Conservation (phyloP, 371 early-diverging fungal species). For the Polyrhizophydium stewartii region DNA sequence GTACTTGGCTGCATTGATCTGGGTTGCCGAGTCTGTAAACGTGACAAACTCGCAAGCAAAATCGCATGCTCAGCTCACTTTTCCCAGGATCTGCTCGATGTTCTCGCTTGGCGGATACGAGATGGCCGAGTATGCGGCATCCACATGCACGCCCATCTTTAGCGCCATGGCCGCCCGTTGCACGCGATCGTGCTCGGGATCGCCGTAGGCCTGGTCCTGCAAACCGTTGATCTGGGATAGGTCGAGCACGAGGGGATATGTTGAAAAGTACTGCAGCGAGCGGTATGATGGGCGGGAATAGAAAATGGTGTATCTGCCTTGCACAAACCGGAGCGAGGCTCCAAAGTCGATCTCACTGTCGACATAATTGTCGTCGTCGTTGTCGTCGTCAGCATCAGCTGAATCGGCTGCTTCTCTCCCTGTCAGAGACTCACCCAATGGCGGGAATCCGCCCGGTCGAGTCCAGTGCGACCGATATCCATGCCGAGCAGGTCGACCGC, state of each 20-base stretch:
- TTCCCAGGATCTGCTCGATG: conserved; percentile 2
- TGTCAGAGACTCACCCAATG: background rate
- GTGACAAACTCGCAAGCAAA: too few species aligned
- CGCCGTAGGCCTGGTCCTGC: background rate
- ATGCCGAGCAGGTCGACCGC: too few species aligned
- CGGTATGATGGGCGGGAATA: conserved; percentile 62
- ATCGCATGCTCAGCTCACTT: too few species aligned
- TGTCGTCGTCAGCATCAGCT: too few species aligned
- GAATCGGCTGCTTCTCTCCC: too few species aligned
- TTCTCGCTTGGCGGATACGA: background rate
- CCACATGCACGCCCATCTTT: background rate
- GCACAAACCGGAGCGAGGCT: background rate
- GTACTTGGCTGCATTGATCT: too few species aligned
- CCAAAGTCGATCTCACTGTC: background rate
- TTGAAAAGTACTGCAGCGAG: conserved; percentile 63
- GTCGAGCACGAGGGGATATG: conserved; percentile 67
- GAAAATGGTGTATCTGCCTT: conserved; percentile 38
- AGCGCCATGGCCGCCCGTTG: background rate
- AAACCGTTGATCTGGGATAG: conserved; percentile 11
- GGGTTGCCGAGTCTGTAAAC: too few species aligned
- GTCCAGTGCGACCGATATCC: background rate
- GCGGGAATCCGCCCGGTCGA: background rate
- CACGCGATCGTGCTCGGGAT: too few species aligned
- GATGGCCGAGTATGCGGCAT: background rate
- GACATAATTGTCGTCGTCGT: too few species aligned